Conservation (phyloP, 2,329 filamentous ascomycete species). For the Lasiodiplodia sp. region DNA sequence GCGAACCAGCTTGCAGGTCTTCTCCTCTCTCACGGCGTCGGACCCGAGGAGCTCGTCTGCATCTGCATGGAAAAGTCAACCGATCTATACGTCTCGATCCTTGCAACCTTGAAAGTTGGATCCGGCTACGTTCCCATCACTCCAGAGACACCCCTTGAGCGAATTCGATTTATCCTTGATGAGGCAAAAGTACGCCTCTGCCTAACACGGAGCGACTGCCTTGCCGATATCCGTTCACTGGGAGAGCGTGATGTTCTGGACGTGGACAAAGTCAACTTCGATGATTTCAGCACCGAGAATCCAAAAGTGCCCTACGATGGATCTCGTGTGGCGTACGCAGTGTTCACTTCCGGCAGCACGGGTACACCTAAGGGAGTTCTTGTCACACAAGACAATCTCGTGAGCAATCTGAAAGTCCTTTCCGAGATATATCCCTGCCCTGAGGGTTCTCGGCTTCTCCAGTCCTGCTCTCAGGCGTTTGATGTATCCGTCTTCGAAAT, state of each 20-base stretch:
- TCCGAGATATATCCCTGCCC: slow-evolving; percentile 69
- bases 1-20: slow-evolving; percentile 70
- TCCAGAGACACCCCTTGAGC: slow-evolving; percentile 70
- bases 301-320: slow-evolving; percentile 50
- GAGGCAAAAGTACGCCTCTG: slow-evolving; percentile 64
- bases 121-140: slow-evolving; percentile 82
- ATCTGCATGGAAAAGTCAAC: slow-evolving; percentile 81
- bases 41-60: slow-evolving; percentile 68
- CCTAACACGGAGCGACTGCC: slow-evolving; percentile 40
- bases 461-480: slow-evolving; percentile 84
- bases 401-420: slow-evolving; percentile 76
- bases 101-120: slow-evolving; percentile 77
- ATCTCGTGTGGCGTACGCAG: slow-evolving; percentile 72
- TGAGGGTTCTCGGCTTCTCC: slow-evolving; percentile 68
- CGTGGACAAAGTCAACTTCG: slow-evolving; percentile 42
- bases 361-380: slow-evolving; percentile 80
- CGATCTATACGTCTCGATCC: slow-evolving; percentile 74
- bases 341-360: slow-evolving; percentile 86
- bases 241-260: slow-evolving; percentile 35
- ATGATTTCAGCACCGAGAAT: slow-evolving; percentile 47
- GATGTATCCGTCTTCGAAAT: slow-evolving; percentile 91
- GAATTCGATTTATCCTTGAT: slow-evolving; percentile 67
- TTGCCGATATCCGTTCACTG: slow-evolving; percentile 16
- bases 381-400: slow-evolving; percentile 77
- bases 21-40: slow-evolving; percentile 58